phyloP scores from a whole-genome alignment of 768 basidiomycete species.

The Boletus rubescentipes region DNA sequence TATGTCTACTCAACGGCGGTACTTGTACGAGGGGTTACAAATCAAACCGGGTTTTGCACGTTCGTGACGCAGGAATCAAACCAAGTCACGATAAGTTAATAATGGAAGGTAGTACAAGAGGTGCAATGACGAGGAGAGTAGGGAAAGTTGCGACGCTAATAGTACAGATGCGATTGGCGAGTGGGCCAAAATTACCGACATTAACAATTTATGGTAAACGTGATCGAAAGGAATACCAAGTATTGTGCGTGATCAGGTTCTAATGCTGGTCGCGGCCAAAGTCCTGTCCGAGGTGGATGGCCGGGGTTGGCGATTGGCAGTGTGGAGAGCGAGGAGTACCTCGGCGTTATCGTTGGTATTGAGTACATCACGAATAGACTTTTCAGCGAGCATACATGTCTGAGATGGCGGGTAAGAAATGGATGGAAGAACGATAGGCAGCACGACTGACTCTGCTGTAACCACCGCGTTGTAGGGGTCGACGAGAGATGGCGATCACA shows the following conservation, averaged over 20 bases:
- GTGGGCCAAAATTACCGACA: slow-evolving; percentile 1
- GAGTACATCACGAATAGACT: slow-evolving; percentile 68
- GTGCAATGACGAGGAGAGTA: slow-evolving; percentile 5
- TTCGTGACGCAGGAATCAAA: slow-evolving; percentile 1
- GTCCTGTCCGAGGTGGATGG: slow-evolving; percentile 17
- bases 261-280: slow-evolving; percentile 20
- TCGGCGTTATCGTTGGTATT: slow-evolving; percentile 66
- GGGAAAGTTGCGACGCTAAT: slow-evolving; percentile 14
- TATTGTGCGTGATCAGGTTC: slow-evolving; percentile 19
- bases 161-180: slow-evolving; percentile 27
- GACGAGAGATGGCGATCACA: slow-evolving; percentile 67
- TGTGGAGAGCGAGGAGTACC: slow-evolving; percentile 65
- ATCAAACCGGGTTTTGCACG: slow-evolving; percentile 6
- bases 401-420: slow-evolving; percentile 25
- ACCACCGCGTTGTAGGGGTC: slow-evolving; percentile 55
- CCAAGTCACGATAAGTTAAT: slow-evolving; percentile 21
- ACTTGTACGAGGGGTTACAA: neutral
- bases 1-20: no score
- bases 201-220: slow-evolving; percentile 4
- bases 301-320: slow-evolving; percentile 21
- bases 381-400: slow-evolving; percentile 70
- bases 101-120: slow-evolving; percentile 20
- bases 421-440: neutral
- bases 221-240: neutral
- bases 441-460: slow-evolving; percentile 48